Conservation (phyloP, 345 rosid species). For the Kandelia obovata region DNA sequence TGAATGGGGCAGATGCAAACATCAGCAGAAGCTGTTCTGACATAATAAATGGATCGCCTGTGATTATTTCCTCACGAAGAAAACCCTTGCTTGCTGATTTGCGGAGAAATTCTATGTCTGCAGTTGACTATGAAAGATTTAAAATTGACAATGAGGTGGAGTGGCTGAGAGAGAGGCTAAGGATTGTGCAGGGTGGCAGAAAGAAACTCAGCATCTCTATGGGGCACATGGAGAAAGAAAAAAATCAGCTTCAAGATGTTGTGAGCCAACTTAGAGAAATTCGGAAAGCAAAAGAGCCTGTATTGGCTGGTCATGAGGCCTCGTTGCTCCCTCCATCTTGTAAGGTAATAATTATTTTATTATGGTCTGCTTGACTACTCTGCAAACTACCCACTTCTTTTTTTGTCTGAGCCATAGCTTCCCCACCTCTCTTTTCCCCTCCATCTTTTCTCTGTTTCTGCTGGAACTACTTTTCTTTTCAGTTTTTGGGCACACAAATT, state of each 20-base stretch:
- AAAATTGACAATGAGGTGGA: slow-evolving; percentile 71
- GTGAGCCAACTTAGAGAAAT: slow-evolving; percentile 40
- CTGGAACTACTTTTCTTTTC: no score
- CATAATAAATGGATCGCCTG: slow-evolving; percentile 31
- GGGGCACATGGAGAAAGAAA: slow-evolving; percentile 40
- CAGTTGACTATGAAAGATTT: slow-evolving; percentile 58
- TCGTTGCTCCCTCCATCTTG: slow-evolving; percentile 51
- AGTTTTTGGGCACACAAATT: no score
- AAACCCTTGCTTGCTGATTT: slow-evolving; percentile 31
- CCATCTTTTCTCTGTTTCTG: no score
- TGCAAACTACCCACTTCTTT: not conserved
- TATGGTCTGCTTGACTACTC: not conserved
- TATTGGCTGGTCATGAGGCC: slow-evolving; percentile 40
- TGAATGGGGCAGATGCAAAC: slow-evolving; percentile 21
- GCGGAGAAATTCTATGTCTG: slow-evolving; percentile 73
- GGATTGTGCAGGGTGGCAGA: slow-evolving; percentile 49
- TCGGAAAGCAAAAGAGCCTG: slow-evolving; percentile 35
- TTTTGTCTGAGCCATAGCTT: not conserved
- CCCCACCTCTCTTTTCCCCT: no score
- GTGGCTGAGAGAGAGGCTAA: slow-evolving; percentile 57
- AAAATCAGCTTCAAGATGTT: slow-evolving; percentile 36
- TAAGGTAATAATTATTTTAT: slow-evolving; percentile 37
- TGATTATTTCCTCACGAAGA: slow-evolving; percentile 22
- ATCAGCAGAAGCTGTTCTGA: slow-evolving; percentile 46
- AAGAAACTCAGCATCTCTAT: slow-evolving; percentile 45